Conservation (phyloP, 345 rosid genomes). For the Cardiospermum halicacabum region DNA sequence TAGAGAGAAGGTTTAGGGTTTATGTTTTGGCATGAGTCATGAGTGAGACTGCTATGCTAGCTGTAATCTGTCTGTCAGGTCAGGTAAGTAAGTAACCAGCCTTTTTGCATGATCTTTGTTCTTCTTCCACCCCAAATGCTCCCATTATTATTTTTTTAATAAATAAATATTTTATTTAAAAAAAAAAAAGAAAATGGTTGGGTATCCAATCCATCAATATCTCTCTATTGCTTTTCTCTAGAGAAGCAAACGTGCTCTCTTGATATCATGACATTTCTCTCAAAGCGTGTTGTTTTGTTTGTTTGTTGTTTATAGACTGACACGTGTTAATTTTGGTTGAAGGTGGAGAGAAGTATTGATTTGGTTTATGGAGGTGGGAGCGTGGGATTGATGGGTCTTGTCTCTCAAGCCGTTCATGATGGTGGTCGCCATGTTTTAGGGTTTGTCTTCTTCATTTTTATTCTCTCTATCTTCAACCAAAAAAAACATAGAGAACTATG, state of each 20-base stretch:
- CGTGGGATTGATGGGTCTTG: constrained; percentile 98
- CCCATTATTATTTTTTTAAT: not conserved
- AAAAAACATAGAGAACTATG: too few relatives aligned
- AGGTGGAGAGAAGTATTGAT: constrained; percentile 96
- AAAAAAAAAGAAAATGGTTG: not conserved
- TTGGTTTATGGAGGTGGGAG: constrained; percentile 97
- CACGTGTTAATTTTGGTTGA: constrained; percentile 38
- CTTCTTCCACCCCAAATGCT: not conserved
- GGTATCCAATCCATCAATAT: too few relatives aligned
- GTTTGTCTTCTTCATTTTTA: constrained; percentile 37
- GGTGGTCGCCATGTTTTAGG: constrained; percentile 99
- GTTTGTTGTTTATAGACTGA: constrained; percentile 16
- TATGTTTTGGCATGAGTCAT: constrained; percentile 42
- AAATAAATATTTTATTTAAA: not conserved
- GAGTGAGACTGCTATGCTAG: constrained; percentile 65
- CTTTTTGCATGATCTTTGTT: constrained; percentile 77
- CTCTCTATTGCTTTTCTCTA: constrained; percentile 14
- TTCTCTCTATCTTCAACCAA: too few relatives aligned
- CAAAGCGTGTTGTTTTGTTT: constrained; percentile 33
- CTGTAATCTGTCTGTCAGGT: constrained; percentile 91
- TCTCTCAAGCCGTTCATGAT: constrained; percentile 97
- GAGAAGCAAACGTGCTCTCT: constrained; percentile 59
- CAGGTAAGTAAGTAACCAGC: too few relatives aligned
- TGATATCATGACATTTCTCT: constrained; percentile 39
- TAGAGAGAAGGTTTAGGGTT: constrained; percentile 43